Evolutionary conservation across 495 filamentous ascomycete species (phyloP), one percentile per base, ranked within the genome.

Genomic region (Annulohypoxylon moriforme): DNA sequence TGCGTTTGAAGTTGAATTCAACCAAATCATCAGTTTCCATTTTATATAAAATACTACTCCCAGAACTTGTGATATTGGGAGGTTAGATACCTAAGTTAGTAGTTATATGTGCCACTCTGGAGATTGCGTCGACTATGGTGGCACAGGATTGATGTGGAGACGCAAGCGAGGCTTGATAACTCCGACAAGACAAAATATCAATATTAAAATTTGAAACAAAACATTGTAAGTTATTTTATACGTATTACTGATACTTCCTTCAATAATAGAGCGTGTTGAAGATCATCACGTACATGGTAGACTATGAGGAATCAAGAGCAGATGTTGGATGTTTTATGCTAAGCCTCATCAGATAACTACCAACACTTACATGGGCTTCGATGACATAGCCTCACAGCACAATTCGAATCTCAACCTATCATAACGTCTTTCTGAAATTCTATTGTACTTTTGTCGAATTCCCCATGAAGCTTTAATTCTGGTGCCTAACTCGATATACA

Each of bases 401-500:
- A 4, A 53, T 31, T n/a, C 25, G 5, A 5, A 52, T 16, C 13
- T 3, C 20, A 50, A n/a, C 47, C 60, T 52, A 40, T 63, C 46
- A n/a, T 1, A 22, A 29, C 6, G 14, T 52, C 33, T 0, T 52
- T 31, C 24, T 18, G 13, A 10, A 11, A 27, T 52, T 52, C 47
- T 13, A 9, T 31, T 13, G 3, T n/a, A 7, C n/a, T 2, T 25
- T 1, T 22, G 18, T 60, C 18, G 33, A 36, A 29, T 22, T 38
- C 27, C 36, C 47, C 55, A 29, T 8, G 14, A 33, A 33, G 10
- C 38, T 16, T 25, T 10, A 7, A 24, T 25, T 29, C 49, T 46
- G 36, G 7, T 60, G 38, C 52, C 44, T 68, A 31, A 49, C 36
- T 44, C 14, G 6, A 33, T 24, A n/a, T 67, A 60, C 62, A 57